phyloP scores from a whole-genome alignment of 2,329 filamentous ascomycete genomes.

The Talaromyces verruculosus region DNA sequence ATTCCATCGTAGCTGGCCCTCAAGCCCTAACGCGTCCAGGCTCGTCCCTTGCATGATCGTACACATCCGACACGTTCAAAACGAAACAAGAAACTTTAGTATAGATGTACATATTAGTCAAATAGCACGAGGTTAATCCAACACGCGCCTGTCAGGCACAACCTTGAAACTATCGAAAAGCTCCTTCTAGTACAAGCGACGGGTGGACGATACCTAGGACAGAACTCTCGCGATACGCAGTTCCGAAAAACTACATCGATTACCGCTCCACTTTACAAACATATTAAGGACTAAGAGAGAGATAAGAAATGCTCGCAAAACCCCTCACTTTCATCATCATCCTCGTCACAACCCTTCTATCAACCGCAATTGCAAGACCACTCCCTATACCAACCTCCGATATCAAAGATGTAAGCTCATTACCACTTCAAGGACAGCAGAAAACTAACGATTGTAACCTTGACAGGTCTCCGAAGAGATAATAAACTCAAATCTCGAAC shows the following conservation, averaged over 20 bases:
- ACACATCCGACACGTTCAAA: not conserved
- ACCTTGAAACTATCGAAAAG: not conserved
- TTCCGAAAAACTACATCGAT: not conserved
- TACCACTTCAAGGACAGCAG: not conserved
- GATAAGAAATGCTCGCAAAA: not conserved
- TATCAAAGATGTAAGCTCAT: not conserved
- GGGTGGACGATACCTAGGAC: not conserved
- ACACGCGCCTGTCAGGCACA: not conserved
- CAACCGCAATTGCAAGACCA: not conserved
- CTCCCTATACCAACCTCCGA: not conserved
- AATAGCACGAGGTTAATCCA: not conserved
- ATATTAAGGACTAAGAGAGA: not conserved
- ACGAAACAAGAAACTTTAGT: not conserved
- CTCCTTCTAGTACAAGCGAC: too few species aligned
- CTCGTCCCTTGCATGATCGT: not conserved
- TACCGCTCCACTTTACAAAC: not conserved
- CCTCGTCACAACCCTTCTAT: not conserved
- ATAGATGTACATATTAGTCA: not conserved
- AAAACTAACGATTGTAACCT: not conserved
- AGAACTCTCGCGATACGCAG: not conserved
- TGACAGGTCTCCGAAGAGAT: not conserved
- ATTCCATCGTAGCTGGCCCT: not conserved
- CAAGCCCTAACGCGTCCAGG: constrained; percentile 2
- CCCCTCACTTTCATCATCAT: not conserved
- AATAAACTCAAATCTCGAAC: not conserved